Conservation (phyloP, 1,139 yeast species). For the Hansenula lynferdii region DNA sequence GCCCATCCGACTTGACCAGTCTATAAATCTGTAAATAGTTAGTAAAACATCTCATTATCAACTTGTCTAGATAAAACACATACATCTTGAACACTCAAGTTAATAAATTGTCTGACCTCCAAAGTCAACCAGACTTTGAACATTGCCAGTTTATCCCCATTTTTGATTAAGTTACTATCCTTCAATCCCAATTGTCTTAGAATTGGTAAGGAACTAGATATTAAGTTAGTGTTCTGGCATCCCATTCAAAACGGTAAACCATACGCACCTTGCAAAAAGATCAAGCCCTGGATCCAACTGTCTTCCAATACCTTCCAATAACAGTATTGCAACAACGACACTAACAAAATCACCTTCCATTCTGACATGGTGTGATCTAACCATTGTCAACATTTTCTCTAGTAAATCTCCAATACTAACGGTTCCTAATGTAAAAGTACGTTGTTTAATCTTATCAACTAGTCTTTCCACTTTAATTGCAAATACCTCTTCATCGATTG, state of each 20-base stretch:
- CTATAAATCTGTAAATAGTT: conserved; percentile 33
- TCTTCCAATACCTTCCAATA: conserved; percentile 92
- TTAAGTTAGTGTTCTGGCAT: conserved; percentile 28
- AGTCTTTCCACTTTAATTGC: conserved; percentile 82
- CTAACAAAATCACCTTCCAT: conserved; percentile 98
- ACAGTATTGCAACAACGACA: conserved; percentile 83
- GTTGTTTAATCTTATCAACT: conserved; percentile 73
- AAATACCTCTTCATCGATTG: conserved; percentile 75
- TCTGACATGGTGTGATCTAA: conserved; percentile 87
- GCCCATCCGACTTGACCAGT: conserved; percentile 52
- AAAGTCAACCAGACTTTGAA: conserved; percentile 87
- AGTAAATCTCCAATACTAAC: conserved; percentile 88
- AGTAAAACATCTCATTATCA: too few relatives aligned
- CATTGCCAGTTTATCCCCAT: conserved; percentile 69
- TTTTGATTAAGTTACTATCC: conserved; percentile 52
- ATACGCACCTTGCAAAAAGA: conserved; percentile 91
- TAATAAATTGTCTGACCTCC: conserved; percentile 84
- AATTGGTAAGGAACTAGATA: conserved; percentile 74
- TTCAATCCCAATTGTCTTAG: conserved; percentile 76
- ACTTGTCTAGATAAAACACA: conserved; percentile 23
- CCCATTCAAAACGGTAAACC: conserved; percentile 49
- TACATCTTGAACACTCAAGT: conserved; percentile 79
- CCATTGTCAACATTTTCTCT: conserved; percentile 86
- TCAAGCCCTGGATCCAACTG: conserved; percentile 91
- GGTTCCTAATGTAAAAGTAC: conserved; percentile 90